A percentile compares a stretch with the other conserved stretches of the same genome.
phyloP scores from a whole-genome alignment of 176 grass and related monocot species.

The Typha latifolia region DNA sequence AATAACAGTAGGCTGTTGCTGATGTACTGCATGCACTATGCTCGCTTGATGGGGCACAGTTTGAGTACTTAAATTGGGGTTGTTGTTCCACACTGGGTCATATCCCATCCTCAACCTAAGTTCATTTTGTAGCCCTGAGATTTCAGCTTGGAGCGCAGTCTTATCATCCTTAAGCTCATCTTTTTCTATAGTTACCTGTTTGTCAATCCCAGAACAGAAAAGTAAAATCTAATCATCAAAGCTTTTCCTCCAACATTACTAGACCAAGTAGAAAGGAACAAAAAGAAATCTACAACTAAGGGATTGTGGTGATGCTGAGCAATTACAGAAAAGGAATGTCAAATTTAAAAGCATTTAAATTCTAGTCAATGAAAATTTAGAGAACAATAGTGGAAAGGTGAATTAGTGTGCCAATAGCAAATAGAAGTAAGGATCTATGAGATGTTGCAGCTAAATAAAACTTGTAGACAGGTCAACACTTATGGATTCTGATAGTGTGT shows the following conservation, averaged over 20 bases:
- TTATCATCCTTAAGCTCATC: conserved; percentile 72
- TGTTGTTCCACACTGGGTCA: background rate
- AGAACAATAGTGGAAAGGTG: too few species aligned
- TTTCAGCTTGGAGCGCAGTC: conserved; percentile 28
- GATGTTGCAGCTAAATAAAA: too few species aligned
- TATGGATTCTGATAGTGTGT: too few species aligned
- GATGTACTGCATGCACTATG: background rate
- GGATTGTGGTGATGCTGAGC: too few species aligned
- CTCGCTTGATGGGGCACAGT: conserved; percentile 6
- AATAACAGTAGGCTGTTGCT: conserved; percentile 19
- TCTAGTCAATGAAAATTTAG: too few species aligned
- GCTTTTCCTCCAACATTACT: background rate
- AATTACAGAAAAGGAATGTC: too few species aligned
- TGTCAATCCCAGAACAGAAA: background rate
- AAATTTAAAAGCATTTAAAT: too few species aligned
- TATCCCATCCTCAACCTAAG: conserved; percentile 30
- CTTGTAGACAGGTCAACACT: too few species aligned
- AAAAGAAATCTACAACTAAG: too few species aligned
- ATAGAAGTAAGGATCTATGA: too few species aligned
- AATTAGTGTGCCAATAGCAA: too few species aligned
- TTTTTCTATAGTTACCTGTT: conserved; percentile 48
- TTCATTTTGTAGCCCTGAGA: conserved; percentile 42
- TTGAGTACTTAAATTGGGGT: conserved; percentile 11
- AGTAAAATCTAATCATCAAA: background rate
- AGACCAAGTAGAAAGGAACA: background rate